phyloP scores from a whole-genome alignment of 2,329 filamentous ascomycete genomes.

The Blastomyces emzantsi region DNA sequence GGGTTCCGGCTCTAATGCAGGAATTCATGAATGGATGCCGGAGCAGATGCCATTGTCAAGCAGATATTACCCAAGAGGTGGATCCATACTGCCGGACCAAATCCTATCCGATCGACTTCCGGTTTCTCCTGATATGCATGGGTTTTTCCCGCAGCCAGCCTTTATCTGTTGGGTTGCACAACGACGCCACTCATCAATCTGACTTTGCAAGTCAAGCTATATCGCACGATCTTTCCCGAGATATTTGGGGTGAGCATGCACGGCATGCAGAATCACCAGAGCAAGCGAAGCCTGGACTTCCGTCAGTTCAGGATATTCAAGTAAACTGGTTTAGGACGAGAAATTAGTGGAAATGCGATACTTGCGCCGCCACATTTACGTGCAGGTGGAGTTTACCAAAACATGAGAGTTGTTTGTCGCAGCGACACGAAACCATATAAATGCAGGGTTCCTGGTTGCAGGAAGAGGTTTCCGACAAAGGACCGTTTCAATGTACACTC shows the following conservation, averaged over 20 bases:
- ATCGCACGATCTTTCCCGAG: too few relatives aligned
- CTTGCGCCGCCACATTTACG: slow-evolving; percentile 40
- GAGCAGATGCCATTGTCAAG: background rate
- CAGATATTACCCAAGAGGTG: background rate
- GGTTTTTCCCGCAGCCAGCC: background rate
- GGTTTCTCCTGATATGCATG: background rate
- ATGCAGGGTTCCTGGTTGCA: slow-evolving; percentile 38
- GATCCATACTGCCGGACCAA: background rate
- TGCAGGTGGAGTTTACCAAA: slow-evolving; percentile 43
- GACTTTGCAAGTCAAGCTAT: background rate
- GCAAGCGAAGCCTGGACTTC: slow-evolving; percentile 10
- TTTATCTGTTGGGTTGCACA: background rate
- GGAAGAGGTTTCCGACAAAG: slow-evolving; percentile 35
- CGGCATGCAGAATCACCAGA: background rate
- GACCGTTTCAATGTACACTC: slow-evolving; percentile 41
- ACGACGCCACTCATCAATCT: background rate
- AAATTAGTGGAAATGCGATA: slow-evolving; percentile 26
- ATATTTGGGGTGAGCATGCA: background rate
- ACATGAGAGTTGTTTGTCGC: slow-evolving; percentile 38
- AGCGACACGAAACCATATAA: slow-evolving; percentile 37
- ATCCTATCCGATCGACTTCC: background rate
- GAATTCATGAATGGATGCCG: background rate
- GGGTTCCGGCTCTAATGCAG: background rate
- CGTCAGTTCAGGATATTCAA: slow-evolving; percentile 30
- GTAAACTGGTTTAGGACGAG: slow-evolving; percentile 15